These are phyloP conservation scores for Ziziphus jujuba DNA, from an alignment of 306 rosid species.

Conservation along the genomic window DNA sequence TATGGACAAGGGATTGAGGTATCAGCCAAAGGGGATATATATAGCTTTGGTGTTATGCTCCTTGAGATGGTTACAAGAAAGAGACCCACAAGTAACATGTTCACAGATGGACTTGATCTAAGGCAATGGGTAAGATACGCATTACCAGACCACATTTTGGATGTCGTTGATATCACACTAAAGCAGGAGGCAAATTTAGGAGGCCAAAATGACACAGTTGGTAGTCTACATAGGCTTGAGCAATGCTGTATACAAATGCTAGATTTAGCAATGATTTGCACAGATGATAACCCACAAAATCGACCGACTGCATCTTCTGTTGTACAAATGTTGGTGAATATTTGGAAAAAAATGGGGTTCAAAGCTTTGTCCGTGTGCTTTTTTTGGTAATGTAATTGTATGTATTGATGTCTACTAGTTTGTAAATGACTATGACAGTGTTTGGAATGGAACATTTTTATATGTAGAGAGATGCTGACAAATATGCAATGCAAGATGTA, in stretches of 20 bases:
- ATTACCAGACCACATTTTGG: slow-evolving; percentile 21
- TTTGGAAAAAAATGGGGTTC: neutral
- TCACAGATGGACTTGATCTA: slow-evolving; percentile 20
- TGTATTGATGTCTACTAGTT: too few species aligned
- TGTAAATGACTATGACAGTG: too few species aligned
- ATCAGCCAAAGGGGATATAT: slow-evolving; percentile 26
- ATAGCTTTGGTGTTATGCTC: slow-evolving; percentile 25
- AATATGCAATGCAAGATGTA: too few species aligned
- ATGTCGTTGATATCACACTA: slow-evolving; percentile 22
- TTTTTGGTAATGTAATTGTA: too few species aligned
- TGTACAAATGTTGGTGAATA: slow-evolving; percentile 8
- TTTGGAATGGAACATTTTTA: too few species aligned
- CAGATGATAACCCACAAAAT: slow-evolving; percentile 12
- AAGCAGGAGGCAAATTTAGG: slow-evolving; percentile 10
- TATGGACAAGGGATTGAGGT: slow-evolving; percentile 26
- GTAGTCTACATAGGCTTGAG: slow-evolving; percentile 11
- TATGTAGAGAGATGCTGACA: too few species aligned
- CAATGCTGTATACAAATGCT: slow-evolving; percentile 13
- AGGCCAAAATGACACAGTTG: neutral
- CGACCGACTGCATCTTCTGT: slow-evolving; percentile 17
- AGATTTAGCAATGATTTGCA: slow-evolving; percentile 15
- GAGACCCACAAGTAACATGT: slow-evolving; percentile 13
- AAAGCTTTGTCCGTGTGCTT: neutral
- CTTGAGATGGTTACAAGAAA: slow-evolving; percentile 29
- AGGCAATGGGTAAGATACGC: slow-evolving; percentile 27